A percentile compares a stretch with the other conserved stretches of the same genome.
These are phyloP conservation scores for Musa beccarii DNA, from an alignment of 176 grass and related monocot species.

Conservation along the genomic window DNA sequence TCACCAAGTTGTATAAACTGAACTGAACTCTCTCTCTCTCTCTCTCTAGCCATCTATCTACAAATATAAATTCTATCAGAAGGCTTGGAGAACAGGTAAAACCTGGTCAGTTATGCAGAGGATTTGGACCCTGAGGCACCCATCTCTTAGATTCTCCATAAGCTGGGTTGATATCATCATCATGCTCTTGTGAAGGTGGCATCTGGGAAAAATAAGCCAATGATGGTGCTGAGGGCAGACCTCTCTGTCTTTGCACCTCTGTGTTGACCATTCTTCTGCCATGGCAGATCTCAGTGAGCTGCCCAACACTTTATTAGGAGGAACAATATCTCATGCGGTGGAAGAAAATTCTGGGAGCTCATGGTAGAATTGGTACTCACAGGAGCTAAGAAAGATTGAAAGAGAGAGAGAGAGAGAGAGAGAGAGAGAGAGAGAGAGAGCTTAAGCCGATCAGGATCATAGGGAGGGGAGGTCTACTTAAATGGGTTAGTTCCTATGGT, in stretches of 20 bases:
- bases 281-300: constrained; percentile 14
- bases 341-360: constrained; percentile 23
- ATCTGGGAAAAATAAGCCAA: no score
- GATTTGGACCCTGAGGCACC: constrained; percentile 75
- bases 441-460: no score
- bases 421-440: no score
- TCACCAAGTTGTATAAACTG: no score
- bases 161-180: constrained; percentile 8
- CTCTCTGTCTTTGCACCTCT: no score
- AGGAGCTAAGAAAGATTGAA: background rate
- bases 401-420: background rate
- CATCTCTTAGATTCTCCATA: constrained; percentile 44
- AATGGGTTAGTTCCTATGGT: no score
- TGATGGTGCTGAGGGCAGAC: no score
- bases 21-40: background rate
- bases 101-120: constrained; percentile 64
- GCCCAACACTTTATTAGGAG: constrained; percentile 5
- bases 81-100: background rate
- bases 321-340: constrained; percentile 19
- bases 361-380: constrained; percentile 12
- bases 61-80: background rate
- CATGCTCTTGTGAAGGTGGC: background rate
- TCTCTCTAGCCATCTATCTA: background rate
- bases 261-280: constrained; percentile 17
- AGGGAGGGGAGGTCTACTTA: no score